Base-by-base conservation (phyloP, 192 early-diverging fungal species). In the Linnemannia exigua region DNA sequence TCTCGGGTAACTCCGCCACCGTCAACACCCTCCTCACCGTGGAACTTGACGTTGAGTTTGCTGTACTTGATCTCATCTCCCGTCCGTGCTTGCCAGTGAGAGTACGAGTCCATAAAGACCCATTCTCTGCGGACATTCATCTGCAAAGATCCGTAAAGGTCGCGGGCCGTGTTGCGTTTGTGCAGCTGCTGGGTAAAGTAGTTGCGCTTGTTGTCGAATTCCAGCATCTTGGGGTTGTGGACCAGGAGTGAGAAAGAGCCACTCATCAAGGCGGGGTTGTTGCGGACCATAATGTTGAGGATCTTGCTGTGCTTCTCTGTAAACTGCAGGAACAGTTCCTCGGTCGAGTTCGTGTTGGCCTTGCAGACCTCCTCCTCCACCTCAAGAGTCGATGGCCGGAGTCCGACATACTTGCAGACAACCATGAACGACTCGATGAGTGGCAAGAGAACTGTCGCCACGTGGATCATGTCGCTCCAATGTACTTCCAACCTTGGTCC, bases 151-250 rank as follows among this genome's bases (percentile, higher is more conserved):
- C 93, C 91, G 82, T 94, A 94, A 81, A 92, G 90, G 31, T 94
- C 90, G 15, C 94, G 91, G 52, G 72, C 70, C 14, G 61, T 84
- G 72, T 89, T 89, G 51, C 96, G 93, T 85, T 98, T 97, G 88
- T 98, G 97, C 66, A 99, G 90, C 68, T 97, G 97, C 87, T 97
- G 97, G 70, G 91, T 93, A 87, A 99, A 99, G 91, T 97, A 99
- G 76, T 97, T 97, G n/a, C 97, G 92, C 91, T 99, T 99, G 91
- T 99, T 99, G 90, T 99, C 98, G 90, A 99, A 99, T 80, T 99
- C 97, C 52, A 99, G 90, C 77, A 99, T 96, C 82, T 98, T 98
- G 68, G 97, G 97, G 81, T 98, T 99, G 70, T 95, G 95, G 19
- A 99, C 96, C 71, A 99, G 90, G 54, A 99, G 88, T 28, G 97